These are phyloP conservation scores for Aurantiochytrium sp. DNA, from an alignment of 108 stramenopile species.

Conservation along the genomic window DNA sequence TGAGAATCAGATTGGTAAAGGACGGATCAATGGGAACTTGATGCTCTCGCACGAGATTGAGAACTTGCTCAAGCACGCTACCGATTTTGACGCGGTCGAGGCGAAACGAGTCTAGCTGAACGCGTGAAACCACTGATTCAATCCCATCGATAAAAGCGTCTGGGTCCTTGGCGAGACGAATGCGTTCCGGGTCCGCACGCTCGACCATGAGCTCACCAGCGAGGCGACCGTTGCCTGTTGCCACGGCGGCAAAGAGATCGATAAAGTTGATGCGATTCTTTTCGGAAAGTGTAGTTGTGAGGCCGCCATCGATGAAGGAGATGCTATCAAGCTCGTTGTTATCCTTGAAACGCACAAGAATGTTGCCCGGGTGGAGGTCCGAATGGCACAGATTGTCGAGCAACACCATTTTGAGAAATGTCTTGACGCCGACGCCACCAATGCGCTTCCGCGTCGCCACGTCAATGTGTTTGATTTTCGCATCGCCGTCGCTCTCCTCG, in stretches of 20 bases:
- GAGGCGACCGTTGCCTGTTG: not conserved
- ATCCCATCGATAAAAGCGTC: not conserved
- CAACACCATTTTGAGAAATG: slow-evolving; percentile 24
- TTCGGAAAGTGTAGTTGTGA: not conserved
- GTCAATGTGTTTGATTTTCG: not conserved
- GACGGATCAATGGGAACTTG: not conserved
- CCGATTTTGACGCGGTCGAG: not conserved
- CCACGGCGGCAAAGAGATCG: slow-evolving; percentile 14
- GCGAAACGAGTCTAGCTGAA: not conserved
- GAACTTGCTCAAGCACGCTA: not conserved
- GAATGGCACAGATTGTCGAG: slow-evolving; percentile 20
- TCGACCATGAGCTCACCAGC: not conserved
- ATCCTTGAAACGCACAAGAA: not conserved
- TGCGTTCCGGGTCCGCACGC: not conserved
- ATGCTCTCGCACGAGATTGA: not conserved
- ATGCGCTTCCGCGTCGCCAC: not conserved
- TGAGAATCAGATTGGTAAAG: not conserved
- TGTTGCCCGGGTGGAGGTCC: slow-evolving; percentile 27
- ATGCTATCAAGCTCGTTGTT: not conserved
- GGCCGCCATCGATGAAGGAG: slow-evolving; percentile 9
- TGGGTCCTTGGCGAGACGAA: not conserved
- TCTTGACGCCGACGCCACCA: not conserved
- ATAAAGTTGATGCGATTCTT: not conserved
- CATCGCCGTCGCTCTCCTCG: not conserved
- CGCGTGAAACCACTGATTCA: not conserved